These are phyloP conservation scores for Madurella mycetomatis DNA, from an alignment of 2,329 filamentous ascomycete species.

Conservation along the genomic window DNA sequence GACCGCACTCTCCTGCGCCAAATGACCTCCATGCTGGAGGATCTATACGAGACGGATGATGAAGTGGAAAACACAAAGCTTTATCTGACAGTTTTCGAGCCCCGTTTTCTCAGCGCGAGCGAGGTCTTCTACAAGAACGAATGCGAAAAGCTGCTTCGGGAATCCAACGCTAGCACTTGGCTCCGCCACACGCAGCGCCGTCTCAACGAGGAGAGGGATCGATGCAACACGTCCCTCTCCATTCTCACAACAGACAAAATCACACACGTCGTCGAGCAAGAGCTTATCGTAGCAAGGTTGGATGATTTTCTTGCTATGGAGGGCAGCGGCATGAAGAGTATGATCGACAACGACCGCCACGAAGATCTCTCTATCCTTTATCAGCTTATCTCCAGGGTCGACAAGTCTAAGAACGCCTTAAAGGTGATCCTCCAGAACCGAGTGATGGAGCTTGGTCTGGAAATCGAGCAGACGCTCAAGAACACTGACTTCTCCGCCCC, in stretches of 20 bases:
- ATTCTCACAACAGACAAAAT: constrained; percentile 69
- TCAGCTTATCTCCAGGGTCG: constrained; percentile 71
- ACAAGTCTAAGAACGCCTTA: constrained; percentile 66
- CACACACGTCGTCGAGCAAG: constrained; percentile 69
- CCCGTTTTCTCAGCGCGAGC: constrained; percentile 68
- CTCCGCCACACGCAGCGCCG: constrained; percentile 70
- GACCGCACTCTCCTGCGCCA: constrained; percentile 77
- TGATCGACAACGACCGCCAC: constrained; percentile 85
- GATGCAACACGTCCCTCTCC: constrained; percentile 79
- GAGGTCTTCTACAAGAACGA: constrained; percentile 70
- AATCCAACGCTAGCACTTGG: constrained; percentile 78
- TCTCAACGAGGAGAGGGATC: constrained; percentile 73
- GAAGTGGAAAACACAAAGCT: constrained; percentile 76
- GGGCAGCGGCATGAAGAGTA: constrained; percentile 74
- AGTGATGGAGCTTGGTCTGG: constrained; percentile 72
- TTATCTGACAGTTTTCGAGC: constrained; percentile 80
- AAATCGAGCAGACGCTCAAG: constrained; percentile 69
- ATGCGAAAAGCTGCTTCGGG: constrained; percentile 67
- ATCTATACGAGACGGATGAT: constrained; percentile 74
- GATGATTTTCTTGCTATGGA: constrained; percentile 80
- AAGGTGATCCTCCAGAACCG: constrained; percentile 67
- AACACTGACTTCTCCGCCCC: constrained; percentile 49
- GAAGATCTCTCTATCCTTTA: constrained; percentile 80
- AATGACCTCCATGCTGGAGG: constrained; percentile 84
- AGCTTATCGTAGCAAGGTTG: constrained; percentile 74